A percentile compares a stretch with the other conserved stretches of the same genome.
phyloP scores from a whole-genome alignment of 306 rosid genomes.

The Trifolium pratense region DNA sequence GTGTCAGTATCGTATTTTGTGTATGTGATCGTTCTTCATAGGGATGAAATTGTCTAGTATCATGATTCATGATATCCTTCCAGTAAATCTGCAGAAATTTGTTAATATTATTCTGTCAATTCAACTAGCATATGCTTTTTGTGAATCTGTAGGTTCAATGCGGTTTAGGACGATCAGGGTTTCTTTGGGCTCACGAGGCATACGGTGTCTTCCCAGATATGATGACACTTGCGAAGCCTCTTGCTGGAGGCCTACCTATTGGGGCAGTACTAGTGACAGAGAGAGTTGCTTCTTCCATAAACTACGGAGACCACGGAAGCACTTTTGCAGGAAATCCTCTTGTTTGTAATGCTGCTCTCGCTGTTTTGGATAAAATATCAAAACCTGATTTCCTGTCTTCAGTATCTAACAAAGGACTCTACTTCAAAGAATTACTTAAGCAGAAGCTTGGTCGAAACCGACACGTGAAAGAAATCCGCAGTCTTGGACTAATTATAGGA shows the following conservation, averaged over 20 bases:
- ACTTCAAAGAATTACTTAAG: constrained; percentile 64
- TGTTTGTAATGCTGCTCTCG: constrained; percentile 72
- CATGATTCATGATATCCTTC: no score
- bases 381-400: constrained; percentile 60
- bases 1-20: no score
- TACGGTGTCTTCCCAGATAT: constrained; percentile 79
- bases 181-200: constrained; percentile 87
- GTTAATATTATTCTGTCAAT: no score
- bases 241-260: constrained; percentile 93
- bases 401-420: constrained; percentile 69
- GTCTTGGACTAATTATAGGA: constrained; percentile 78
- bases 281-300: constrained; percentile 72
- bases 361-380: constrained; percentile 75
- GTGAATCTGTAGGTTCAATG: constrained; percentile 70
- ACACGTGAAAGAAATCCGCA: constrained; percentile 77
- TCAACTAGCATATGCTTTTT: background rate
- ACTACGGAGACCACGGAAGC: constrained; percentile 90
- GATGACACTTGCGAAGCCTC: constrained; percentile 96
- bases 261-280: constrained; percentile 84
- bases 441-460: constrained; percentile 69
- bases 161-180: constrained; percentile 88
- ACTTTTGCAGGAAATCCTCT: constrained; percentile 87
- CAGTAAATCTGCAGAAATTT: no score
- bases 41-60: no score
- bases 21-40: no score